Evolutionary conservation across 2,329 filamentous ascomycete genomes (phyloP).

Genomic region (Epichloe gansuensis): DNA sequence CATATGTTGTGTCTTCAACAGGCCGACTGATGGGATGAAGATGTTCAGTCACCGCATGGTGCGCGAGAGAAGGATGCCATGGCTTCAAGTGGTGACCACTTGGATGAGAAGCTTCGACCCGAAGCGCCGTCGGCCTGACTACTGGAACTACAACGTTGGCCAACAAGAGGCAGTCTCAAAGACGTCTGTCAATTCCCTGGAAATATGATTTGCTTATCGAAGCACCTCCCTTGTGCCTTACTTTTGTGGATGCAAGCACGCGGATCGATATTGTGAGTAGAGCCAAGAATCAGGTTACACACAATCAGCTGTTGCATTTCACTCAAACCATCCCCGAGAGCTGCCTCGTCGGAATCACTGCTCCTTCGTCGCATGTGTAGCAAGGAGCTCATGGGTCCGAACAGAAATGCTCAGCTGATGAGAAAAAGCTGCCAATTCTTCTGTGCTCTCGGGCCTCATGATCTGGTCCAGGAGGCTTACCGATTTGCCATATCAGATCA

Average conservation of each 20-base stretch:
- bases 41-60: slow-evolving; percentile 45
- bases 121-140: slow-evolving; percentile 63
- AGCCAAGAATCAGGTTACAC: slow-evolving; percentile 32
- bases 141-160: slow-evolving; percentile 51
- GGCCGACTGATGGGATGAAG: slow-evolving; percentile 37
- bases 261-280: slow-evolving; percentile 20
- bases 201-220: not conserved
- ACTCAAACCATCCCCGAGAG: slow-evolving; percentile 13
- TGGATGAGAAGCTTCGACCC: slow-evolving; percentile 57
- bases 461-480: slow-evolving; percentile 7
- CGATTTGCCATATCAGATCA: slow-evolving; percentile 5
- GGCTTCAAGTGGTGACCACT: slow-evolving; percentile 38
- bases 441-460: slow-evolving; percentile 31
- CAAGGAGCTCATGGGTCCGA: slow-evolving; percentile 29
- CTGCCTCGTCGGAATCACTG: slow-evolving; percentile 33
- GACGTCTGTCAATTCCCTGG: slow-evolving; percentile 16
- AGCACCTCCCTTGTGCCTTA: not conserved
- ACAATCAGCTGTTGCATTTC: slow-evolving; percentile 34
- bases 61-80: slow-evolving; percentile 54
- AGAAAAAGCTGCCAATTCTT: slow-evolving; percentile 24
- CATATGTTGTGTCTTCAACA: slow-evolving; percentile 16
- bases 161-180: slow-evolving; percentile 26
- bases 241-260: not conserved
- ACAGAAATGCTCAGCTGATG: slow-evolving; percentile 32
- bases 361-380: slow-evolving; percentile 16